These are phyloP conservation scores for Podospora bellae-mahoneyi DNA, from an alignment of 495 filamentous ascomycete species.

Conservation along the genomic window DNA sequence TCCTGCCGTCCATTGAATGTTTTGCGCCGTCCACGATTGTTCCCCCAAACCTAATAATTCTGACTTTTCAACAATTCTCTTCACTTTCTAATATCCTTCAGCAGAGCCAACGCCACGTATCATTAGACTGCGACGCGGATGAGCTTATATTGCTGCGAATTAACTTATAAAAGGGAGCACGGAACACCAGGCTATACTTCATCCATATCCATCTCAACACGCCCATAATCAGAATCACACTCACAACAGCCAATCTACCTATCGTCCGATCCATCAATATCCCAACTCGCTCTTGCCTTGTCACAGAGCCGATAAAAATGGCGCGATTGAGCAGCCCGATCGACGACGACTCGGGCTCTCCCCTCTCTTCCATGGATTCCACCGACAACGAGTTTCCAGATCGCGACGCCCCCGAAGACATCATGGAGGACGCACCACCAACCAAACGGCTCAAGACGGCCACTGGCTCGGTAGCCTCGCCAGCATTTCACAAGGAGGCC, in stretches of 20 bases:
- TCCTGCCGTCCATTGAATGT: neutral
- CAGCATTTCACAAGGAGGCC: constrained; percentile 43
- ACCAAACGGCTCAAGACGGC: constrained; percentile 50
- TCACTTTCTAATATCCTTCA: neutral
- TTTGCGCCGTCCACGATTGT: neutral
- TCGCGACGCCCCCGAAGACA: constrained; percentile 41
- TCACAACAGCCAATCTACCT: neutral
- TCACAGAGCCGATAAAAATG: constrained; percentile 23
- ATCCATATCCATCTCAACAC: neutral
- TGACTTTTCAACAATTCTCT: neutral
- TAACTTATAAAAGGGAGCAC: neutral
- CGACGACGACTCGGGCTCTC: constrained; percentile 38
- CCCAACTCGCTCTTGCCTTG: neutral
- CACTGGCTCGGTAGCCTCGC: constrained; percentile 44
- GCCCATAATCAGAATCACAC: neutral
- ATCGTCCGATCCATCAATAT: neutral
- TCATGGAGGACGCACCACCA: constrained; percentile 43
- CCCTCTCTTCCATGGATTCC: constrained; percentile 43
- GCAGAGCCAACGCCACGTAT: neutral
- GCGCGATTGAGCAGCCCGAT: constrained; percentile 30
- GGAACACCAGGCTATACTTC: neutral
- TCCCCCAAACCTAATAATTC: neutral
- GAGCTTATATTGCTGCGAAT: neutral
- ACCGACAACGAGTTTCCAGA: constrained; percentile 49
- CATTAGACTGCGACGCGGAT: neutral